Percentiles rank a stretch among this genome's conserved stretches.
phyloP scores from a whole-genome alignment of 768 basidiomycete genomes.

The Glaciozyma martinii region DNA sequence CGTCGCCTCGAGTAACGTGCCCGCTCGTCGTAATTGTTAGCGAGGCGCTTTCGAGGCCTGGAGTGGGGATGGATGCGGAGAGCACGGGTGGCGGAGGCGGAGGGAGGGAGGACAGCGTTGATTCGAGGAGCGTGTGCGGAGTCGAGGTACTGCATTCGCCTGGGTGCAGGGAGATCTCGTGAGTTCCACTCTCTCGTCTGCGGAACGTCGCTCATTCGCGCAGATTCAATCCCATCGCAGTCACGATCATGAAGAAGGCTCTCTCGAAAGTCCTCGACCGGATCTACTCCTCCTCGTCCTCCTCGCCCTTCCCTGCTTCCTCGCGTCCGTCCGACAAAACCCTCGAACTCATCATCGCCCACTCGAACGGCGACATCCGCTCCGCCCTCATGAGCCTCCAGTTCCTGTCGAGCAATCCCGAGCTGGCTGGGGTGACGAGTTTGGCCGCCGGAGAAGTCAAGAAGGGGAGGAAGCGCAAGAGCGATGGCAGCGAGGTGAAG shows the following conservation, averaged over 20 bases:
- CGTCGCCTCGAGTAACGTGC: slow-evolving; percentile 37
- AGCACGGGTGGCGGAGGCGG: slow-evolving; percentile 44
- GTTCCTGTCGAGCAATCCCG: slow-evolving; percentile 51
- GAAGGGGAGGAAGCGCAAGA: slow-evolving; percentile 38
- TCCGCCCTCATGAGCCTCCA: slow-evolving; percentile 89
- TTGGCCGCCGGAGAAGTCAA: slow-evolving; percentile 33
- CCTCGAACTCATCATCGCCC: slow-evolving; percentile 64
- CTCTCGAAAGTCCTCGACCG: slow-evolving; percentile 46
- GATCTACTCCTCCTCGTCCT: slow-evolving; percentile 3
- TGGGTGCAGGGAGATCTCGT: slow-evolving; percentile 74
- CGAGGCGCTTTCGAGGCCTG: slow-evolving; percentile 59
- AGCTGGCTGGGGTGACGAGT: slow-evolving; percentile 21
- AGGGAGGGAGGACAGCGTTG: slow-evolving; percentile 50
- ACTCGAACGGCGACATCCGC: slow-evolving; percentile 82
- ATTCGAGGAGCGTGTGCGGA: slow-evolving; percentile 63
- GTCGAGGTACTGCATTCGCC: slow-evolving; percentile 59
- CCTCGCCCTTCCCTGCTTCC: slow-evolving; percentile 46
- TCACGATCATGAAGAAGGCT: slow-evolving; percentile 71
- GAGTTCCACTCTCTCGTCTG: slow-evolving; percentile 30
- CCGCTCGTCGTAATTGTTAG: slow-evolving; percentile 78
- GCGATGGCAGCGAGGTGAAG: slow-evolving; percentile 21
- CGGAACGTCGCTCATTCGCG: not conserved
- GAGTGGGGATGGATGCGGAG: slow-evolving; percentile 35
- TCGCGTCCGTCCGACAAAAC: slow-evolving; percentile 43
- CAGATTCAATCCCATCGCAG: slow-evolving; percentile 88